Evolutionary conservation across 2,329 filamentous ascomycete species (phyloP), one percentile per base, ranked within the genome.

Genomic region (Emergomyces orientalis): DNA sequence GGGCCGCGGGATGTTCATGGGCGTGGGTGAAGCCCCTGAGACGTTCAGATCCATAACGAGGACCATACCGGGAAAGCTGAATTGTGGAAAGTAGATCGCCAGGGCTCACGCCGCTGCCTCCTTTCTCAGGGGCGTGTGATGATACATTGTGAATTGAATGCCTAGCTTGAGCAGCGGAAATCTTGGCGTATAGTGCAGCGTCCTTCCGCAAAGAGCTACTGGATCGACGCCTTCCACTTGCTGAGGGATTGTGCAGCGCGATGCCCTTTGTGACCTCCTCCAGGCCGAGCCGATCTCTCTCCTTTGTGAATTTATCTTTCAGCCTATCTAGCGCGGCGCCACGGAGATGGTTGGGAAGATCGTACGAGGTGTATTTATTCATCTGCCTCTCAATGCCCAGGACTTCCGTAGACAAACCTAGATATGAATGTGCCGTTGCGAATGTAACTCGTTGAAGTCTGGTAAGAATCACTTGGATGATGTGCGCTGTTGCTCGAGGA

Each of bases 391-490:
- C 94, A 0, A 92, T 97, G 58, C 91, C 88, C 14, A 99, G 76
- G 0, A 99, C 93, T 71, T 99, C 94, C 47, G 87, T 90, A 0
- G 91, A 96, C 51, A 99, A 77, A 1, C 95, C 94, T 19, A 99
- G 84, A 70, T 99, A 99, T 61, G 90, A 90, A 79, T 97, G 94
- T 0, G 91, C 94, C 13, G 95, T 97, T 0, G 92, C 89, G 61
- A 99, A 85, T 0, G 94, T 99, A 2, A 99, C 95, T 68, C 95
- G 83, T 73, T 99, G 93, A 60, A 99, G 87, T 58, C 95, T 85
- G 2, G 95, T 97, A 39, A 99, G 78, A 65, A 99, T 99, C 55
- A 99, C 93, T 72, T 99, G 94, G 6, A 99, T 91, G 66, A 99
- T 97, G 71, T 99, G 95, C 1, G 94, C 88, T 1, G 94, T 97